phyloP scores from a whole-genome alignment of 192 early-diverging fungal species.

The Phlyctochytrium planicorne region DNA sequence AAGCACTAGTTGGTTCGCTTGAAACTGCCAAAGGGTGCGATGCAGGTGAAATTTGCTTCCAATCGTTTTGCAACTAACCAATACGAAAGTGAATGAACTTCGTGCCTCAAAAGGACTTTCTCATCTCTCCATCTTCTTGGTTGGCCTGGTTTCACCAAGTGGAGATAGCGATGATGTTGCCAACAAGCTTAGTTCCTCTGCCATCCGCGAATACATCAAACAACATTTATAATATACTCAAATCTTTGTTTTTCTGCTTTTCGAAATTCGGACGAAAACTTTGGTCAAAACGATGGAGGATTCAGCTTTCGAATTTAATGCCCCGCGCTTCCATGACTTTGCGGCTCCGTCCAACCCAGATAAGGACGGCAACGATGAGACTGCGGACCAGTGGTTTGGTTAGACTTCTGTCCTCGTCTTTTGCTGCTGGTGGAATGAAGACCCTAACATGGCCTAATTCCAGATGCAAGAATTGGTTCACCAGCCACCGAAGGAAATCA shows the following conservation, averaged over 20 bases:
- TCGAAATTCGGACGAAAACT: too few species aligned
- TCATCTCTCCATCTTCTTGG: too few species aligned
- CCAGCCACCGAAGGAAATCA: neutral
- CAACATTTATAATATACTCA: too few species aligned
- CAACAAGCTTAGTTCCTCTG: too few species aligned
- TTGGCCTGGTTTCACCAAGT: too few species aligned
- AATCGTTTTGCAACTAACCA: too few species aligned
- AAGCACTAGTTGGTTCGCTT: slow-evolving; percentile 77
- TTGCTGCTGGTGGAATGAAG: slow-evolving; percentile 7
- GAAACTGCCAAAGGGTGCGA: slow-evolving; percentile 71
- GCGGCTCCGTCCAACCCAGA: neutral
- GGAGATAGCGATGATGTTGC: too few species aligned
- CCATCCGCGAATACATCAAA: too few species aligned
- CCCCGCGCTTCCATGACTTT: slow-evolving; percentile 47
- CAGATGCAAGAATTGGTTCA: slow-evolving; percentile 15
- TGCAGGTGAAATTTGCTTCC: neutral
- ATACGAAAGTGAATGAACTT: too few species aligned
- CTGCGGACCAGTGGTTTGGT: slow-evolving; percentile 49
- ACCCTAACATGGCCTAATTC: slow-evolving; percentile 6
- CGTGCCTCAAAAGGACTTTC: too few species aligned
- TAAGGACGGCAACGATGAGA: slow-evolving; percentile 16
- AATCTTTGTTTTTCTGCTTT: too few species aligned
- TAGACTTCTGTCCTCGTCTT: slow-evolving; percentile 4
- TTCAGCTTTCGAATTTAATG: slow-evolving; percentile 45
- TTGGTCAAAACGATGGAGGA: too few species aligned